Evolutionary conservation across 1,139 yeast species (phyloP), one percentile per base, ranked within the genome.

Genomic region (Hyphopichia pseudoburtonii): DNA sequence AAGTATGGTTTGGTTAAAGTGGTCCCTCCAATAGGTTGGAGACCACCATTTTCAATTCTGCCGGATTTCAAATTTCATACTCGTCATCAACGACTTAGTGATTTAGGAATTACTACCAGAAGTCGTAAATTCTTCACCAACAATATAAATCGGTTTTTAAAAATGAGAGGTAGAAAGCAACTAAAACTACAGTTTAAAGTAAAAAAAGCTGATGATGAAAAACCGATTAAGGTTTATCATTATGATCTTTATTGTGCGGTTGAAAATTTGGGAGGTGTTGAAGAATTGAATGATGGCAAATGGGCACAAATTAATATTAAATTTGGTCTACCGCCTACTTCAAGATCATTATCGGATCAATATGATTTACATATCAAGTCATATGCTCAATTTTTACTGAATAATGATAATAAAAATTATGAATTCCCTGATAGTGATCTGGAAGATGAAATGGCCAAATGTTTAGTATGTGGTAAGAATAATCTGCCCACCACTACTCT

Each of bases 1-100:
- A 56, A 66, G 33, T 83, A 67, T 54, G 94, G 94, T 1, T 71
- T 85, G 48, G 59, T 85, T 22, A 85, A 84, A 52, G 48, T 85
- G 1, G 67, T 76, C 1, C 89, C 94, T 2, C 92, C 92, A 0
- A 40, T 46, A 4, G 63, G 53, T 10, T 82, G 86, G 76, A 60
- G 62, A 37, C 82, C 85, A 2, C 47, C 69, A 0, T 71, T 83
- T 44, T 69, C 77, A 42, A 62, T 84, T 14, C 71, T 84, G 34
- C 62, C 66, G 28, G 53, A 62, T 7, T 83, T 85, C 56, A 69
- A 60, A 38, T 84, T 85, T 51, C 82, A 78, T 45, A 83, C 88
- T 5, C 60, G 92, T 39, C 56, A 80, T 17, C 92, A 85, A 52
- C 73, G 70, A 35, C 51, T 85, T 39, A 75, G 78, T 50, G 87